Evolutionary conservation across 371 early-diverging fungal species (phyloP), one percentile per base, ranked within the genome.

Genomic region (Zancudomyces culisetae): DNA sequence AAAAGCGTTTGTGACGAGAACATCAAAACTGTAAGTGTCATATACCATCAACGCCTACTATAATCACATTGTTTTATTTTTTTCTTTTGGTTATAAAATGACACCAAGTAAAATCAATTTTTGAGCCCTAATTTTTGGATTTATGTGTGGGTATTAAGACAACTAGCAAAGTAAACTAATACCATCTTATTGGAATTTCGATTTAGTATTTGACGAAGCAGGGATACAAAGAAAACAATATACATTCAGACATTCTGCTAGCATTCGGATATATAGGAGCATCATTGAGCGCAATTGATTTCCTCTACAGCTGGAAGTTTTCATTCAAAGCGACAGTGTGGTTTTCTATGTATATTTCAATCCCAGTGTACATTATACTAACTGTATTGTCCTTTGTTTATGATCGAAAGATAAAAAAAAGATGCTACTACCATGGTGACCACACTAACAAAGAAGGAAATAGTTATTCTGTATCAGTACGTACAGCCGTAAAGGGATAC

Each of bases 201-300:
- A 15, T 45, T 61, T 55, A 75, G 71, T 66, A 71, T 50, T 62
- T 79, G 42, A 62, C 55, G 19, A 68, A 71, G 46, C 54, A 55
- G 45, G 63, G 69, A 1, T 79, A 69, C 62, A 63, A 52, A 29
- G 74, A 79, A 55, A 61, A 66, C 61, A 67, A 76, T 56, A 71
- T 69, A n/a, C 76, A 77, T 60, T 66, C 70, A 13, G 79, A 79
- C 55, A 55, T 66, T 26, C 70, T 73, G 55, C 66, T 79, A 13
- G 45, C 72, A 8, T 59, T 75, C 19, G 79, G 79, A 18, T 79
- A 73, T 60, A 49, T 66, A 8, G 69, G 76, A 15, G 69, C 68
- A 39, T 41, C 64, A 1, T 70, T 74, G 48, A 70, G 74, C 35
- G 71, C 64, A n/a, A 57, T 54, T 43, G 75, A 73, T 49, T 71